A percentile compares a stretch with the other conserved stretches of the same genome.
Conservation (phyloP, 805 yeast species). For the Jamesozyma gamospora region DNA sequence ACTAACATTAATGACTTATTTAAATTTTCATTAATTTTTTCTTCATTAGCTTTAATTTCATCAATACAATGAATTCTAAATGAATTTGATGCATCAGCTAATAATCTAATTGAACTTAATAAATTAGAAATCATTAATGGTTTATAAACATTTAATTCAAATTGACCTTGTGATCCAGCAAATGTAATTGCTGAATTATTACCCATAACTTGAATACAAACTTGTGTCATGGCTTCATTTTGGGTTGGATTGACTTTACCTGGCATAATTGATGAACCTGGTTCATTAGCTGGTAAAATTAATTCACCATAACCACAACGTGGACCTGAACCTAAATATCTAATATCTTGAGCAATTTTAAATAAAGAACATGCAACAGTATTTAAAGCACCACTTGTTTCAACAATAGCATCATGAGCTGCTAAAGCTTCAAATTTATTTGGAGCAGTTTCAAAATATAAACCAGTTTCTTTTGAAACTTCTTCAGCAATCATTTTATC, state of each 20-base stretch:
- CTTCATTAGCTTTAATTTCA: slow-evolving; percentile 82
- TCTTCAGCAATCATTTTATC: slow-evolving; percentile 78
- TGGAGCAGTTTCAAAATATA: slow-evolving; percentile 88
- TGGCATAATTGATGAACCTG: slow-evolving; percentile 99
- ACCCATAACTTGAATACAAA: slow-evolving; percentile 95
- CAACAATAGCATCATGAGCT: slow-evolving; percentile 97
- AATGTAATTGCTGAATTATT: slow-evolving; percentile 91
- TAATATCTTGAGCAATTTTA: slow-evolving; percentile 96
- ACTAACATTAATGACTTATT: slow-evolving; percentile 97
- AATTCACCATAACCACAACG: slow-evolving; percentile 99
- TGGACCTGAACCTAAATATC: slow-evolving; percentile 98
- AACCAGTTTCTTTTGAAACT: slow-evolving; percentile 79
- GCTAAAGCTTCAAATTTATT: slow-evolving; percentile 98
- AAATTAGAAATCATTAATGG: slow-evolving; percentile 91
- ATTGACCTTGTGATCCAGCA: slow-evolving; percentile 98
- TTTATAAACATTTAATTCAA: slow-evolving; percentile 95
- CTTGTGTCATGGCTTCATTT: slow-evolving; percentile 98
- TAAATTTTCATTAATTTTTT: slow-evolving; percentile 76
- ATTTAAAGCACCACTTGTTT: slow-evolving; percentile 94
- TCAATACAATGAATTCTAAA: slow-evolving; percentile 93
- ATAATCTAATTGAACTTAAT: slow-evolving; percentile 73
- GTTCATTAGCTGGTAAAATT: slow-evolving; percentile 93
- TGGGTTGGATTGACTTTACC: slow-evolving; percentile 99
- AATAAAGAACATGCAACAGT: slow-evolving; percentile 85
- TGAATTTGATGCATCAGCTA: slow-evolving; percentile 82